Evolutionary conservation across 352 stramenopile species (phyloP), one percentile per base, ranked within the genome.

Genomic region (Thalassiosira mediterranea): DNA sequence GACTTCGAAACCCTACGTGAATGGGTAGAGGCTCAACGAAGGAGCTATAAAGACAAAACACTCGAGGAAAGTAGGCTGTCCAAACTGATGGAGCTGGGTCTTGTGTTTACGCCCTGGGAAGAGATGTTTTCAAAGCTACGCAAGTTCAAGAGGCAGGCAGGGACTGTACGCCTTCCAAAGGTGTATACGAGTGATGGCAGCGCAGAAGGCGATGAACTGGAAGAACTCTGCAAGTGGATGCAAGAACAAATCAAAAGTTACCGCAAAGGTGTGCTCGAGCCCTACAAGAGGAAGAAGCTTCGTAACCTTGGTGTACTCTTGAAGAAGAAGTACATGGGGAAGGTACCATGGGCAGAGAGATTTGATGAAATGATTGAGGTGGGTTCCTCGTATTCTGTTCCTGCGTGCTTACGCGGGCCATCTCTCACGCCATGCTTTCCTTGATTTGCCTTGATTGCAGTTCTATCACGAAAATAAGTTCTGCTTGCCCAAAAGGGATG

Each of bases 341-440:
- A 52, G 21, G 25, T 34, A n/a, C 3, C 57, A 3, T 66, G 57
- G 57, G 37, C 49, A 23, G 19, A 42, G n/a, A 13, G 38, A 8
- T 54, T 66, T 54, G 57, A 66, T 1, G 57, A 53, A 25, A 54
- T 66, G 37, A 66, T 54, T 31, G 57, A n/a, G n/a, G n/a, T n/a
- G n/a, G n/a, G n/a, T n/a, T n/a, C n/a, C n/a, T n/a, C n/a, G n/a
- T n/a, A n/a, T n/a, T n/a, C n/a, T n/a, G n/a, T n/a, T n/a, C n/a
- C n/a, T n/a, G n/a, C n/a, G n/a, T n/a, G n/a, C n/a, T n/a, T n/a
- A n/a, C n/a, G n/a, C n/a, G n/a, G n/a, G n/a, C n/a, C n/a, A n/a
- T n/a, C n/a, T n/a, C n/a, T n/a, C n/a, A n/a, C n/a, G n/a, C n/a
- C n/a, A n/a, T n/a, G n/a, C n/a, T n/a, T n/a, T n/a, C n/a, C n/a